Percentiles rank a stretch among this genome's conserved stretches.
These are phyloP conservation scores for Cladosporium cucumerinum DNA, from an alignment of 2,329 filamentous ascomycete genomes.

Conservation along the genomic window DNA sequence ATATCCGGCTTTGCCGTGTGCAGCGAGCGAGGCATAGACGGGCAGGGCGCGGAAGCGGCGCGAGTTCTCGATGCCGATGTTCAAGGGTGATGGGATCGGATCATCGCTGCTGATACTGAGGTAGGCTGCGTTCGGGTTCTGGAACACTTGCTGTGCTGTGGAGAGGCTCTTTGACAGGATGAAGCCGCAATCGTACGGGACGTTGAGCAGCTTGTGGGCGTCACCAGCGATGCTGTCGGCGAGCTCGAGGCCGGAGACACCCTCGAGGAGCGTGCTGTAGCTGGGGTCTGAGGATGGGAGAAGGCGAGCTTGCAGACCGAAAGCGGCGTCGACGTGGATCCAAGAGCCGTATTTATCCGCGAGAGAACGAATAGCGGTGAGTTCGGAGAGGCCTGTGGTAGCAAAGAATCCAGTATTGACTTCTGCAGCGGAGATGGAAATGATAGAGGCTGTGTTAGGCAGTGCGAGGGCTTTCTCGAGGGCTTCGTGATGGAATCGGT, in stretches of 20 bases:
- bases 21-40: conserved; percentile 74
- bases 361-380: conserved; percentile 60
- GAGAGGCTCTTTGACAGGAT: conserved; percentile 69
- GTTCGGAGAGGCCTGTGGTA: conserved; percentile 55
- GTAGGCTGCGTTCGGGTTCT: conserved; percentile 84
- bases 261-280: conserved; percentile 53
- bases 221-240: conserved; percentile 86
- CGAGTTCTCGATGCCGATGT: conserved; percentile 87
- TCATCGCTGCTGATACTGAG: conserved; percentile 44
- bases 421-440: conserved; percentile 80
- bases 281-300: conserved; percentile 51
- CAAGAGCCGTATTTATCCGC: conserved; percentile 74
- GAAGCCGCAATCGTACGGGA: conserved; percentile 90
- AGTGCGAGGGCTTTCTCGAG: conserved; percentile 61
- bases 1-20: conserved; percentile 70
- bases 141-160: conserved; percentile 63
- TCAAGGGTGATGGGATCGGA: conserved; percentile 72
- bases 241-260: conserved; percentile 66
- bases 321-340: conserved; percentile 90
- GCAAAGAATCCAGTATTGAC: conserved; percentile 87
- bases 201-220: conserved; percentile 88
- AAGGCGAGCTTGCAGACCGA: conserved; percentile 74
- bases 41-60: conserved; percentile 87
- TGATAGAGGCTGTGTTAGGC: conserved; percentile 60
- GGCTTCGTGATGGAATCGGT: conserved; percentile 65